Evolutionary conservation across 2,329 filamentous ascomycete genomes (phyloP).

Genomic region (Diaporthe aspalathi): DNA sequence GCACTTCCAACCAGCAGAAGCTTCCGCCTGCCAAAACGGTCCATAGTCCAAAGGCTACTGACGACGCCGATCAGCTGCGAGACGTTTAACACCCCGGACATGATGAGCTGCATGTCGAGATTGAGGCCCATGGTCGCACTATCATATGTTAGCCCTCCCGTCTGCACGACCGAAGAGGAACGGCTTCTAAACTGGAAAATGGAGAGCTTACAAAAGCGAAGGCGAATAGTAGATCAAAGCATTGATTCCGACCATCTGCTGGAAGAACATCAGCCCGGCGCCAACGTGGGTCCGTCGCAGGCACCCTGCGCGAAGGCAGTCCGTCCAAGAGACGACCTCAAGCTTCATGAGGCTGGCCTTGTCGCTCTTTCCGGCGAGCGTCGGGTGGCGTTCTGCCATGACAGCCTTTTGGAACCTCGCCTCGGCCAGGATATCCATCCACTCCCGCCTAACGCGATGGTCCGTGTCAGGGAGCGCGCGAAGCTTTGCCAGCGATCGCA

Average conservation of each 20-base stretch:
- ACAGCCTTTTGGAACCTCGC: slow-evolving; percentile 58
- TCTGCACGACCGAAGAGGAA: too few relatives aligned
- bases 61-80: slow-evolving; percentile 58
- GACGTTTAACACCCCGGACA: slow-evolving; percentile 60
- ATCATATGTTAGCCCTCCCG: too few relatives aligned
- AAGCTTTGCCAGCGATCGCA: slow-evolving; percentile 59
- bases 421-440: slow-evolving; percentile 61
- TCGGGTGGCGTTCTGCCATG: slow-evolving; percentile 50
- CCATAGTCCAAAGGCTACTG: slow-evolving; percentile 61
- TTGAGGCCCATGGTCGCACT: slow-evolving; percentile 56
- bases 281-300: slow-evolving; percentile 60
- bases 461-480: slow-evolving; percentile 58
- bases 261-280: slow-evolving; percentile 66
- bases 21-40: slow-evolving; percentile 58
- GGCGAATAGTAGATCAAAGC: slow-evolving; percentile 61
- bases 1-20: slow-evolving; percentile 58
- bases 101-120: slow-evolving; percentile 56
- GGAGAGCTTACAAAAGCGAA: slow-evolving; percentile 51
- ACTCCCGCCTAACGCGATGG: slow-evolving; percentile 57
- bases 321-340: slow-evolving; percentile 57
- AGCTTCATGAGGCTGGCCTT: slow-evolving; percentile 46
- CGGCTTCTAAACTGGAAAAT: too few relatives aligned
- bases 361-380: slow-evolving; percentile 44
- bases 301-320: slow-evolving; percentile 56
- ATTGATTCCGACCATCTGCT: slow-evolving; percentile 65